phyloP scores from a whole-genome alignment of 768 basidiomycete genomes.

The Suillus discolor region DNA sequence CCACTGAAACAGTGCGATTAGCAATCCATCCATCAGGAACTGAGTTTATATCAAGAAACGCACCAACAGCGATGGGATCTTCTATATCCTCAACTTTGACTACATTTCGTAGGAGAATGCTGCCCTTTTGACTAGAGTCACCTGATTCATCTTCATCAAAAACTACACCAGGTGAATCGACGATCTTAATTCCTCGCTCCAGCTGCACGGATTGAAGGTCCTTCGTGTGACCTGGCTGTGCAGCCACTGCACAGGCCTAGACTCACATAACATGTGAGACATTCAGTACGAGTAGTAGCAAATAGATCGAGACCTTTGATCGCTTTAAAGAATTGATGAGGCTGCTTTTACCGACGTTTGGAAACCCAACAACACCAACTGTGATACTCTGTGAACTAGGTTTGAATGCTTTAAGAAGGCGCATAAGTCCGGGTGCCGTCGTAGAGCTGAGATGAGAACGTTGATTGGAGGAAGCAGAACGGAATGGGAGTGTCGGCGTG shows the following conservation, averaged over 20 bases:
- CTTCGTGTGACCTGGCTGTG: conserved; percentile 93
- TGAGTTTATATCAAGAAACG: conserved; percentile 27
- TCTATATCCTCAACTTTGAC: conserved; percentile 89
- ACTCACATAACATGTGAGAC: conserved; percentile 6
- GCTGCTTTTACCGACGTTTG: conserved; percentile 96
- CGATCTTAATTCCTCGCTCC: conserved; percentile 88
- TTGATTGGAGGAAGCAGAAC: conserved; percentile 74
- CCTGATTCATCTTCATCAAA: conserved; percentile 77
- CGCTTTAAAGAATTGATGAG: conserved; percentile 92
- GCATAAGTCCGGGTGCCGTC: conserved; percentile 76
- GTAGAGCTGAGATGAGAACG: conserved; percentile 79
- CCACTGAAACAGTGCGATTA: conserved; percentile 52
- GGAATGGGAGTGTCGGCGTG: conserved; percentile 92
- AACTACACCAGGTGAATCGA: conserved; percentile 98
- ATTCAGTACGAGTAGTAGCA: conserved; percentile 1
- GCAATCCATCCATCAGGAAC: not conserved
- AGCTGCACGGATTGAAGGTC: conserved; percentile 90
- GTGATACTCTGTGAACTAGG: conserved; percentile 73
- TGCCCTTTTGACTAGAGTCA: conserved; percentile 45
- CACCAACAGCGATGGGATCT: conserved; percentile 89
- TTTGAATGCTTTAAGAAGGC: conserved; percentile 83
- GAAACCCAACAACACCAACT: conserved; percentile 93
- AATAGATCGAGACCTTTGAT: conserved; percentile 55
- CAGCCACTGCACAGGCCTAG: conserved; percentile 91
- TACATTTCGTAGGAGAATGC: conserved; percentile 83